Conservation (phyloP, 495 filamentous ascomycete species). For the Penicillium atrosanguineum region DNA sequence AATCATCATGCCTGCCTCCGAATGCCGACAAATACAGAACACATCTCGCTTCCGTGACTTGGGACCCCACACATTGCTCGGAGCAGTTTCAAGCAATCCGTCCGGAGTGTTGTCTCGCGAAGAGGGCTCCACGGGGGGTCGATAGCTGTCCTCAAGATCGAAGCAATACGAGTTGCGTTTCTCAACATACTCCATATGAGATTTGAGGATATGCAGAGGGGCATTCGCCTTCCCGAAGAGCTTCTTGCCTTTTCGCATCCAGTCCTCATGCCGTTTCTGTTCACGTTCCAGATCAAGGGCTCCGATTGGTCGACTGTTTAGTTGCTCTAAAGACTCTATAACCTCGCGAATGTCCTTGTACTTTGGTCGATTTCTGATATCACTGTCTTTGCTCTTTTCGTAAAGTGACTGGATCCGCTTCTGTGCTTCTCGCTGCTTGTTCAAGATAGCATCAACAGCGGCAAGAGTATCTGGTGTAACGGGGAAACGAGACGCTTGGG, state of each 20-base stretch:
- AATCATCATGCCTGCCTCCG: slow-evolving; percentile 98
- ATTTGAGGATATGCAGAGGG: slow-evolving; percentile 87
- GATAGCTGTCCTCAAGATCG: slow-evolving; percentile 83
- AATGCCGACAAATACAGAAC: slow-evolving; percentile 93
- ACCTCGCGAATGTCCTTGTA: slow-evolving; percentile 90
- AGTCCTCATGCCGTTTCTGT: slow-evolving; percentile 95
- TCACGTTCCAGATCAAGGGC: slow-evolving; percentile 93
- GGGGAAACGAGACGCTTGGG: slow-evolving; percentile 71
- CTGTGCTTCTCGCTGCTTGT: slow-evolving; percentile 94
- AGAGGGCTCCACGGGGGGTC: slow-evolving; percentile 86
- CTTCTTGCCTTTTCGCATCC: slow-evolving; percentile 99
- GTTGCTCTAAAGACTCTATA: slow-evolving; percentile 77
- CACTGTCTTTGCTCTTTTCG: slow-evolving; percentile 68
- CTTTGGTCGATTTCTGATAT: slow-evolving; percentile 76
- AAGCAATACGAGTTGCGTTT: slow-evolving; percentile 89
- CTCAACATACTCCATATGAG: slow-evolving; percentile 91
- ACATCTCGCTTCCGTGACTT: slow-evolving; percentile 68
- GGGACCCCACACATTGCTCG: slow-evolving; percentile 41
- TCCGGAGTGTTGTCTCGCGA: slow-evolving; percentile 81
- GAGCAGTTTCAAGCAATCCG: slow-evolving; percentile 54
- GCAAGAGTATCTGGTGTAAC: slow-evolving; percentile 78
- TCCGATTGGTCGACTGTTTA: slow-evolving; percentile 87
- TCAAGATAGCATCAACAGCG: slow-evolving; percentile 85
- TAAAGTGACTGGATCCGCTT: slow-evolving; percentile 78
- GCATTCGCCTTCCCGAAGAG: slow-evolving; percentile 98